These are phyloP conservation scores for Lanmaoa rubissima DNA, from an alignment of 768 basidiomycete genomes.

Conservation along the genomic window DNA sequence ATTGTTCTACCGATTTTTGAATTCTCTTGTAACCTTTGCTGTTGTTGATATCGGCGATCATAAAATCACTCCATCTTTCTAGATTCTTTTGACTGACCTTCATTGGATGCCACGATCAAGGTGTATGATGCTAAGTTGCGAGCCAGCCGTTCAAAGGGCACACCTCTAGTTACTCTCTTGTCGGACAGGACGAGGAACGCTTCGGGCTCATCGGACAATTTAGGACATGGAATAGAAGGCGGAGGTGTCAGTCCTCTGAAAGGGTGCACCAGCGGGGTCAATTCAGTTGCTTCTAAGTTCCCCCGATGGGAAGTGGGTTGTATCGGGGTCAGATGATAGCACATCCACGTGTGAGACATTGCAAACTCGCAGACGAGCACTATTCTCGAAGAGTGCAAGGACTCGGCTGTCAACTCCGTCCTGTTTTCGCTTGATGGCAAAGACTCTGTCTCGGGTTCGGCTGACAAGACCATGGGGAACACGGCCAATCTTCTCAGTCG, in stretches of 20 bases:
- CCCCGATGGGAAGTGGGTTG: not conserved
- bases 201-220: not conserved
- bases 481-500: too few species aligned
- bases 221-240: not conserved
- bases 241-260: not conserved
- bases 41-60: too few species aligned
- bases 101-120: too few species aligned
- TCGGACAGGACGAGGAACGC: not conserved
- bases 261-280: not conserved
- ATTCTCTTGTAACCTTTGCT: too few species aligned
- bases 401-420: not conserved
- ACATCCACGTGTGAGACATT: not conserved
- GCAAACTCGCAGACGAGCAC: not conserved
- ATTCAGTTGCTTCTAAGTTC: not conserved
- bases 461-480: too few species aligned
- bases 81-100: too few species aligned
- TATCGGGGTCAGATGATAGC: too few species aligned
- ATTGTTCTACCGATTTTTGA: too few species aligned
- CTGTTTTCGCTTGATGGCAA: not conserved
- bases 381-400: not conserved
- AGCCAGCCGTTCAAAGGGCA: not conserved
- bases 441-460: too few species aligned
- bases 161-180: constrained; percentile 1
- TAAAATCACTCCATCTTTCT: too few species aligned
- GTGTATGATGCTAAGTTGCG: too few species aligned